phyloP scores from a whole-genome alignment of 73 alveolate species.

The Symbiodinium natans region DNA sequence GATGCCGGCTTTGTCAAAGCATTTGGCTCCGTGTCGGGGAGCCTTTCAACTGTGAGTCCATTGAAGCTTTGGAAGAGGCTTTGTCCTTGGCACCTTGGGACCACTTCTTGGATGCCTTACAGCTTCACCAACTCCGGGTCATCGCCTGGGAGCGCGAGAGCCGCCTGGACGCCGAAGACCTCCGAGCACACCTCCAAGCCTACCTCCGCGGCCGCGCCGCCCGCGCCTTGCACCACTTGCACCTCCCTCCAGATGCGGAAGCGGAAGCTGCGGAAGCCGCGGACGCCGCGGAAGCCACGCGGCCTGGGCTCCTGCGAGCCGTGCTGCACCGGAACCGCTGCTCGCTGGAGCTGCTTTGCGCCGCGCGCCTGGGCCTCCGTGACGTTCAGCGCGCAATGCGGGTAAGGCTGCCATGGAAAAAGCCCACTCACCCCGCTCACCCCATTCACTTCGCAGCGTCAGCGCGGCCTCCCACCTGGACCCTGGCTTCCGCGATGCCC shows the following conservation, averaged over 20 bases:
- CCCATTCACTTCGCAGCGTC: too few relatives aligned
- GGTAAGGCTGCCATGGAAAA: not conserved
- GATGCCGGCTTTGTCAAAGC: constrained; percentile 49
- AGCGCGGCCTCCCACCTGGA: not conserved
- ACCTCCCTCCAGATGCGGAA: not conserved
- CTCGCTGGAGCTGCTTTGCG: constrained; percentile 66
- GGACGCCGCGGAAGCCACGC: not conserved
- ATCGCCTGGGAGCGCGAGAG: constrained; percentile 50
- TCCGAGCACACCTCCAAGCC: not conserved
- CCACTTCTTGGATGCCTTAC: not conserved
- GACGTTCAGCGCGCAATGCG: not conserved
- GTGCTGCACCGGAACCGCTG: constrained; percentile 45
- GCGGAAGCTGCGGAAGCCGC: not conserved
- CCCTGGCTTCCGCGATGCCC: not conserved
- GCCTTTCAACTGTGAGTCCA: not conserved
- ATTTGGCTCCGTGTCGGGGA: constrained; percentile 50
- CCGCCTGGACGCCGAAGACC: constrained; percentile 31
- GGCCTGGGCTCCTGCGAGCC: constrained; percentile 23
- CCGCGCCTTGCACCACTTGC: too few relatives aligned
- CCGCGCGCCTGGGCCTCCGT: constrained; percentile 28
- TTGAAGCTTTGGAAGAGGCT: not conserved
- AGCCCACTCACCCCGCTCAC: not conserved
- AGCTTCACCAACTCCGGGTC: constrained; percentile 16
- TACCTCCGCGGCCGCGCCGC: not conserved
- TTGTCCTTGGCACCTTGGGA: constrained; percentile 13